These are phyloP conservation scores for Globisporangium orthogonon DNA, from an alignment of 352 stramenopile genomes.

Conservation along the genomic window DNA sequence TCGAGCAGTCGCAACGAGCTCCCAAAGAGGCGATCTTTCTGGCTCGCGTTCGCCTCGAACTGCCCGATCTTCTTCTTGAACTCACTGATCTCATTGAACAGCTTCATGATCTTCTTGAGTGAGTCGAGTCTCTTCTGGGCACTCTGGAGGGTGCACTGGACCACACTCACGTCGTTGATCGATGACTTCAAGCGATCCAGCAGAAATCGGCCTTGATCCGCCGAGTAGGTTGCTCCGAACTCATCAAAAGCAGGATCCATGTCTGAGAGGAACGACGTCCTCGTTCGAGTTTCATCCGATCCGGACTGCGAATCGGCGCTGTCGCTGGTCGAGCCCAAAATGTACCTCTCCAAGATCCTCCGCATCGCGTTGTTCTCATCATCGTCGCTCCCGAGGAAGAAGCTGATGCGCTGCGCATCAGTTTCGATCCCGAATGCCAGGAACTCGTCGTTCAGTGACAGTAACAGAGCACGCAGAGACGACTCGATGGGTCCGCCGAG, in stretches of 20 bases:
- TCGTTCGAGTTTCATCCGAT: background rate
- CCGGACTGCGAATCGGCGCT: background rate
- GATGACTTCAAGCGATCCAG: slow-evolving; percentile 36
- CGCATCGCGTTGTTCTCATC: slow-evolving; percentile 27
- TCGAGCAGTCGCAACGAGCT: slow-evolving; percentile 67
- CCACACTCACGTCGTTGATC: slow-evolving; percentile 33
- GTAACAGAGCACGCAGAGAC: slow-evolving; percentile 41
- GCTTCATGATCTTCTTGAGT: slow-evolving; percentile 73
- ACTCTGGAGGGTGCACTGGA: slow-evolving; percentile 39
- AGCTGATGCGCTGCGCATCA: slow-evolving; percentile 48
- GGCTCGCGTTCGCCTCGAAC: slow-evolving; percentile 63
- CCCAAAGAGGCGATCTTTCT: slow-evolving; percentile 70
- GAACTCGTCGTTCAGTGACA: slow-evolving; percentile 61
- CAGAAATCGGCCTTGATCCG: slow-evolving; percentile 28
- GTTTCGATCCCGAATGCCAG: slow-evolving; percentile 71
- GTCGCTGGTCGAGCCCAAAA: slow-evolving; percentile 1
- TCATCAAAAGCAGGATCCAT: slow-evolving; percentile 48
- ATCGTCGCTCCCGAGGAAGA: slow-evolving; percentile 57
- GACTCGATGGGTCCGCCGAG: slow-evolving; percentile 34
- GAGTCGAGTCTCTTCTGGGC: slow-evolving; percentile 60
- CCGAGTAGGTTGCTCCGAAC: slow-evolving; percentile 35
- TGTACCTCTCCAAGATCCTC: slow-evolving; percentile 51
- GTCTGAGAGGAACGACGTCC: slow-evolving; percentile 46
- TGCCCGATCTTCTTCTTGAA: slow-evolving; percentile 74
- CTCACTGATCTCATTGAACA: slow-evolving; percentile 58